Base-by-base conservation (phyloP, 1,284 basidiomycete genomes). In the Cutaneotrichosporon cavernicola region DNA sequence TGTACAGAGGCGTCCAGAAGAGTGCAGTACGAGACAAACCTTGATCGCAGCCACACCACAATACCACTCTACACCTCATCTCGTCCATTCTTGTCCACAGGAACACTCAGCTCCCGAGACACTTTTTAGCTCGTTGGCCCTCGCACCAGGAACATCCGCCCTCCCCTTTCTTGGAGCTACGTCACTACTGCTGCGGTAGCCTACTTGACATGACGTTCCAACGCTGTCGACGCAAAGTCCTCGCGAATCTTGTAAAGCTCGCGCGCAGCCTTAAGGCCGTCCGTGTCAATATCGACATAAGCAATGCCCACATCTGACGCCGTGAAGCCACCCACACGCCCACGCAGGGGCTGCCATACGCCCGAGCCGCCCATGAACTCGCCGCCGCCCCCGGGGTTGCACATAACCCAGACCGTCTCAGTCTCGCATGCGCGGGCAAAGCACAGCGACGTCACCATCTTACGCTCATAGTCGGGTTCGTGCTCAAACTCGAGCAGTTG, bases 371-470 rank as follows among this genome's bases (percentile, higher is more conserved):
- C 78, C 70, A 79, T 77, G 66, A 77, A 77, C 1, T 62, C 55
- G 9, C 36, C 58, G 55, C 66, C 59, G 26, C 77, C 73, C 10
- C 80, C 80, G 10, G 77, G 72, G 65, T 81, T 80, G 58, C 71
- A 75, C 73, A 79, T 76, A 34, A 76, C 65, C 67, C 74, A 72
- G 0, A 75, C 67, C 2, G 76, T 76, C 66, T 81, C 79, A 6
- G 75, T 76, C 64, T 81, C 80, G 60, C 76, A 72, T 7, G 74
- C 63, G 49, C 78, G 69, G 2, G 73, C 68, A 26, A 70, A 70
- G 53, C 69, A 73, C 30, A 79, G 71, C 1, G 76, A 65, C 9
- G 69, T 70, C 49, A 80, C 52, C 53, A 64, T 56, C 32, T 60
- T 50, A 34, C 43, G 57, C 62, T 81, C 78, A 67, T 79, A 79